A percentile compares a stretch with the other conserved stretches of the same genome.
These are phyloP conservation scores for Rosa rugosa DNA, from an alignment of 306 rosid species.

Conservation along the genomic window DNA sequence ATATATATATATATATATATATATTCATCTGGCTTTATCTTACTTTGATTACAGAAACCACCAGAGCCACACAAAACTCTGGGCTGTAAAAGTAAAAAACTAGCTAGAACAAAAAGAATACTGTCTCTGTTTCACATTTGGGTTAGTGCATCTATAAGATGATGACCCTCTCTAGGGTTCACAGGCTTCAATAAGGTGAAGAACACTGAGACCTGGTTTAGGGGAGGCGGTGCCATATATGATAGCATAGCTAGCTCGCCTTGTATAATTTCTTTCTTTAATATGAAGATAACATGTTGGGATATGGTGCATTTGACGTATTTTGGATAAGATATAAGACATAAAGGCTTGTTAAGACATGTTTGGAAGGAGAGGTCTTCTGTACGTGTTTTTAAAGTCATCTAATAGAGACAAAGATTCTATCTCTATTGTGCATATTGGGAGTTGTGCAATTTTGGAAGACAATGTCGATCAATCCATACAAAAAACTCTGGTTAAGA, in stretches of 20 bases:
- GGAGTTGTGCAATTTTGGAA: neutral
- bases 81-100: conserved; percentile 11
- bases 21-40: neutral
- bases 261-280: neutral
- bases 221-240: conserved; percentile 19
- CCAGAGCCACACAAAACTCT: neutral
- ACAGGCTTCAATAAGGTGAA: conserved; percentile 10
- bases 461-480: too few relatives aligned
- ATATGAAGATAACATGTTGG: neutral
- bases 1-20: too few relatives aligned
- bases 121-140: neutral
- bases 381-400: neutral
- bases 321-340: neutral
- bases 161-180: conserved; percentile 12
- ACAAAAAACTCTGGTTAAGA: neutral
- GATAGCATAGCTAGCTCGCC: neutral
- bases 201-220: neutral
- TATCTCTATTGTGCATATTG: neutral
- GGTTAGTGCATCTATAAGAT: conserved; percentile 1
- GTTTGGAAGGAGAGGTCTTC: neutral
- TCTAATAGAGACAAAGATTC: neutral
- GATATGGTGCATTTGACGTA: neutral
- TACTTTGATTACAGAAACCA: conserved; percentile 6
- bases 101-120: neutral
- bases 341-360: neutral